A percentile compares a stretch with the other conserved stretches of the same genome.
phyloP scores from a whole-genome alignment of 768 basidiomycete genomes.

The Suillus luteus region DNA sequence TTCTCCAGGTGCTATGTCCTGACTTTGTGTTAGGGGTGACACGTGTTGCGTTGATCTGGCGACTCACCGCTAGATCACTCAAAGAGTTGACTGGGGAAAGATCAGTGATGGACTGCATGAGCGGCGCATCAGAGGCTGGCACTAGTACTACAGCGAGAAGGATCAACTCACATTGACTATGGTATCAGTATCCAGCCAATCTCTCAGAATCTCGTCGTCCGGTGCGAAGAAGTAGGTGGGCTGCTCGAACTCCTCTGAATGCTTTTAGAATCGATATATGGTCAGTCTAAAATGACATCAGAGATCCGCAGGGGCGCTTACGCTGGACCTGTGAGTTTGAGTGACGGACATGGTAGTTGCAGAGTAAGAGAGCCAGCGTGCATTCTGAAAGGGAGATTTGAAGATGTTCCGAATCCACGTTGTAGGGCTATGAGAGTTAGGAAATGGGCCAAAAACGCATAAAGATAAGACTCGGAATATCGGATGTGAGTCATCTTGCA shows the following conservation, averaged over 20 bases:
- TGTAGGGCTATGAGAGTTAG: slow-evolving; percentile 12
- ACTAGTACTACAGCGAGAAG: slow-evolving; percentile 8
- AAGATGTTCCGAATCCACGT: slow-evolving; percentile 7
- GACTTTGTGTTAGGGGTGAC: slow-evolving; percentile 24
- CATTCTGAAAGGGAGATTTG: slow-evolving; percentile 13
- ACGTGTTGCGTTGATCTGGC: slow-evolving; percentile 20
- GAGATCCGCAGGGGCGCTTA: slow-evolving; percentile 8
- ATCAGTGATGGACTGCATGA: slow-evolving; percentile 22
- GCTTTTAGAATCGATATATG: slow-evolving; percentile 8
- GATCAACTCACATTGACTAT: slow-evolving; percentile 28
- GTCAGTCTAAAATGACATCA: not conserved
- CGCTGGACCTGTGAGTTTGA: slow-evolving; percentile 14
- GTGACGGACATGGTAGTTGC: slow-evolving; percentile 14
- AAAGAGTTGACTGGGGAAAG: slow-evolving; percentile 26
- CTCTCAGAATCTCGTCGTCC: slow-evolving; percentile 20
- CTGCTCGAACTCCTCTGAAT: slow-evolving; percentile 13
- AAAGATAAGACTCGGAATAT: slow-evolving; percentile 16
- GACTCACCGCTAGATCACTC: slow-evolving; percentile 33
- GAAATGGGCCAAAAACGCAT: slow-evolving; percentile 6
- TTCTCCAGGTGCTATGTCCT: slow-evolving; percentile 33
- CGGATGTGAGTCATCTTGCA: slow-evolving; percentile 21
- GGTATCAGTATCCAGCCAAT: slow-evolving; percentile 29
- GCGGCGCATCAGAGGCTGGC: slow-evolving; percentile 2
- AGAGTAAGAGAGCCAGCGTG: slow-evolving; percentile 12
- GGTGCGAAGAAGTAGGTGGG: slow-evolving; percentile 11